These are phyloP conservation scores for Smallanthus sonchifolius DNA, from an alignment of 129 eudicot genomes.

Conservation along the genomic window DNA sequence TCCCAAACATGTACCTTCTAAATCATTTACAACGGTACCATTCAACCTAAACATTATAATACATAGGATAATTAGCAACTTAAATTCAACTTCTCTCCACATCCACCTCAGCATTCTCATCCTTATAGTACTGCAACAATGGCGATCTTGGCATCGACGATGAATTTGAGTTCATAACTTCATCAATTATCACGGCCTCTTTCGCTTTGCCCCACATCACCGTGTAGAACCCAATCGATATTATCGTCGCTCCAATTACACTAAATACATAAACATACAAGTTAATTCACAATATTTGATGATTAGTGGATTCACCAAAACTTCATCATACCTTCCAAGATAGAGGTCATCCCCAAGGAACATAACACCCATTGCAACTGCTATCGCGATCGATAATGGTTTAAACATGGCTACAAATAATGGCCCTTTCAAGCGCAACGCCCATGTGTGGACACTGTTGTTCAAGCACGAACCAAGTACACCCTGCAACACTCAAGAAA, in stretches of 20 bases:
- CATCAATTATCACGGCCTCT: constrained; percentile 34
- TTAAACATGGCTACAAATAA: constrained; percentile 79
- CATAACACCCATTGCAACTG: constrained; percentile 75
- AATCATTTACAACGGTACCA: constrained; percentile 22
- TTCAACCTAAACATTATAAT: constrained; percentile 19
- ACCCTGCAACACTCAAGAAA: constrained; percentile 40
- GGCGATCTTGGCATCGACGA: constrained; percentile 37
- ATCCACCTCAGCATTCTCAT: background rate
- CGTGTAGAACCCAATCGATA: constrained; percentile 75
- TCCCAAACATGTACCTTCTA: constrained; percentile 6
- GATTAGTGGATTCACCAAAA: background rate
- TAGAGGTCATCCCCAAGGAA: constrained; percentile 76
- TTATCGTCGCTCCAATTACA: constrained; percentile 71
- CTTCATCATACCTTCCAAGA: constrained; percentile 56
- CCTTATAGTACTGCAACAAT: constrained; percentile 43
- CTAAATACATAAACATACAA: constrained; percentile 28
- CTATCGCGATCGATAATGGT: constrained; percentile 76
- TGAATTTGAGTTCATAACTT: constrained; percentile 28
- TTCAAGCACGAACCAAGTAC: constrained; percentile 54
- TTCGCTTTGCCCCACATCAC: constrained; percentile 96
- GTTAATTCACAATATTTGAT: background rate
- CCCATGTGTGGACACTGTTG: constrained; percentile 70
- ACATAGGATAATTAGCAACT: constrained; percentile 1
- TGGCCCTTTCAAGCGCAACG: constrained; percentile 67
- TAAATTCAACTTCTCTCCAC: constrained; percentile 15